Base-by-base conservation (phyloP, 305 asterid species). In the Plantago rigida region DNA sequence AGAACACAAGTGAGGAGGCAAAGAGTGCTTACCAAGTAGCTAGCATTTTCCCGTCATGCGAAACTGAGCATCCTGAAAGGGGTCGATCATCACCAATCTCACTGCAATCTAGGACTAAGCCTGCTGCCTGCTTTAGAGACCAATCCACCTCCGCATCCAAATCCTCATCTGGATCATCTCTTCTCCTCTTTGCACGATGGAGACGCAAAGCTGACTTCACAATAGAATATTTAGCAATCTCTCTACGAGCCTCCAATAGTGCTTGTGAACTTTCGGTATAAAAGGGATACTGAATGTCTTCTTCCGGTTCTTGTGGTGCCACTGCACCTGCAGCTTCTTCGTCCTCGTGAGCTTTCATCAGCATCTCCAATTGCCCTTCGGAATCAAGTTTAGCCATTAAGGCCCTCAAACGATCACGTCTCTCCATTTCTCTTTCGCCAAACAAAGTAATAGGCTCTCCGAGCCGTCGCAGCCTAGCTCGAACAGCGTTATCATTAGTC, bases 141-240 rank as follows among this genome's bases (percentile, higher is more conserved):
- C 83, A 91, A 67, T 91, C 95, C 17, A 91, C 57, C 79, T 87
- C 98, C 1, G 93, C 94, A 88, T 86, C 96, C 76, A 84, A 66
- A 83, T 88, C 95, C 78, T 92, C 98, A 75, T 92, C 96, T 0
- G 98, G 98, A 59, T 92, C 94, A 51, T 88, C 89, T 68, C 83
- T 80, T 75, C 69, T 88, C 71, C 94, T 86, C 77, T 78, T 91
- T 8, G 90, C 89, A 5, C 87, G 82, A 60, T 83, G 87, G 13
- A 91, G 83, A 26, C 95, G 82, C 71, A 75, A 41, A 9, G 96
- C 96, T 10, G 98, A 75, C 75, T 76, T 92, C 66, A 82, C 86
- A 56, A 84, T 71, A 3, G 96, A 92, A 78, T 80, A 87, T 70
- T 72, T 87, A 0, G 92, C 81, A 55, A 87, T 91, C 70, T 78